These are phyloP conservation scores for Aspergillus pseudoterreus DNA, from an alignment of 2,329 filamentous ascomycete genomes.

Conservation along the genomic window DNA sequence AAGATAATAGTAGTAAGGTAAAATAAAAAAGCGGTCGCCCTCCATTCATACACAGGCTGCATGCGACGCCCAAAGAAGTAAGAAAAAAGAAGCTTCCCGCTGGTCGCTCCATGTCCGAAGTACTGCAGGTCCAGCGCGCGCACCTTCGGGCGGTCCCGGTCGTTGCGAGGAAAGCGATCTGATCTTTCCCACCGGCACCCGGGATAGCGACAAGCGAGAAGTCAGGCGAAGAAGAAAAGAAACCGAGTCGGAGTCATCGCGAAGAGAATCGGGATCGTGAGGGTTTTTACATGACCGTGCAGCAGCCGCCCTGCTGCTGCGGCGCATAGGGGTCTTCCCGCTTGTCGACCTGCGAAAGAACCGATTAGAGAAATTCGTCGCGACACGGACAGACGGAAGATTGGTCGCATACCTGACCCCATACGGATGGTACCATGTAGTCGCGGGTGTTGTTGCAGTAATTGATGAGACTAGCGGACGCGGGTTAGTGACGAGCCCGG, in stretches of 20 bases:
- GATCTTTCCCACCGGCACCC: not conserved
- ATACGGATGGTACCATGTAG: constrained; percentile 97
- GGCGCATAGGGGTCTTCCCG: constrained; percentile 98
- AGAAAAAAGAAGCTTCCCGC: not conserved
- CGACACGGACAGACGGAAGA: not conserved
- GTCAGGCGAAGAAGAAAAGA: constrained; percentile 12
- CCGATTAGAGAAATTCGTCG: constrained; percentile 2
- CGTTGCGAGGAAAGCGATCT: constrained; percentile 2
- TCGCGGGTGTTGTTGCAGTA: constrained; percentile 98
- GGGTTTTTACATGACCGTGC: constrained; percentile 76
- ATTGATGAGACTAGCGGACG: constrained; percentile 72
- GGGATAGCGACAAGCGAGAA: constrained; percentile 14
- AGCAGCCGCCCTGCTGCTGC: constrained; percentile 89
- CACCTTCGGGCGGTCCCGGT: constrained; percentile 10
- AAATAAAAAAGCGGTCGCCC: constrained; percentile 7
- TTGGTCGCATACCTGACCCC: constrained; percentile 64
- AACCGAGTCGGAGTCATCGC: constrained; percentile 14
- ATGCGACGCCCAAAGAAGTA: not conserved
- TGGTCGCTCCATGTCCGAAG: constrained; percentile 10
- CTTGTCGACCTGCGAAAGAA: constrained; percentile 66
- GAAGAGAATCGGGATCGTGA: constrained; percentile 1
- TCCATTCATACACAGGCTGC: not conserved
- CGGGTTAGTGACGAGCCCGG: constrained; percentile 6
- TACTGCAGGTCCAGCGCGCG: constrained; percentile 20
- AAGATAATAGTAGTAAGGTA: constrained; percentile 5